Conservation (phyloP, 164 flowering plant genomes). For the Chloranthus sessilifolius region DNA sequence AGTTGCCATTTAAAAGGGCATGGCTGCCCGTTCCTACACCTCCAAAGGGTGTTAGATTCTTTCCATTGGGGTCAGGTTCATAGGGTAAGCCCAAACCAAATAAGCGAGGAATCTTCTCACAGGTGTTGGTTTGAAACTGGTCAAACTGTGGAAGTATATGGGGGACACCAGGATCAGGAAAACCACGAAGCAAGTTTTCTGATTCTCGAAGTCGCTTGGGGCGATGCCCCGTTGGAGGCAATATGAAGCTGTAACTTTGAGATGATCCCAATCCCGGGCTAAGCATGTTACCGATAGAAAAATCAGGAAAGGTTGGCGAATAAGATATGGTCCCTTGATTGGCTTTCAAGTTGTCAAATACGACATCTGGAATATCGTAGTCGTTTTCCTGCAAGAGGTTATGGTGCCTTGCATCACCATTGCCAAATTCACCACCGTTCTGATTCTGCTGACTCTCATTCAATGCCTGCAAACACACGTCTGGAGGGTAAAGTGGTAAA, state of each 20-base stretch:
- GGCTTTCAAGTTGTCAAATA: constrained; percentile 44
- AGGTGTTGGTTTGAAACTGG: constrained; percentile 38
- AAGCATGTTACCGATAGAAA: constrained; percentile 37
- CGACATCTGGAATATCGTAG: constrained; percentile 52
- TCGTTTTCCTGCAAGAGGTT: constrained; percentile 34
- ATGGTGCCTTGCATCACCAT: constrained; percentile 28
- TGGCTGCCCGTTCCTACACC: constrained; percentile 50
- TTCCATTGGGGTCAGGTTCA: constrained; percentile 24
- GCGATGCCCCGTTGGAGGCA: constrained; percentile 29
- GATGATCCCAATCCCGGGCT: constrained; percentile 38
- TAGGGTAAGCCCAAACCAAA: constrained; percentile 24
- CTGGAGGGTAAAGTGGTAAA: constrained; percentile 85
- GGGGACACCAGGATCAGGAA: constrained; percentile 17
- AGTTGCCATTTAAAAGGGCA: constrained; percentile 73
- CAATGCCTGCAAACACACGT: constrained; percentile 40
- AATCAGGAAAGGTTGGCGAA: constrained; percentile 38
- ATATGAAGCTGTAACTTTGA: constrained; percentile 27
- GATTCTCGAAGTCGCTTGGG: constrained; percentile 56
- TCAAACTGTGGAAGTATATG: constrained; percentile 29
- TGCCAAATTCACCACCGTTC: constrained; percentile 20
- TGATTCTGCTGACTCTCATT: constrained; percentile 43
- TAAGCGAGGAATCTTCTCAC: constrained; percentile 37
- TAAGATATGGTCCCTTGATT: constrained; percentile 33
- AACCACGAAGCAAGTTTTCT: constrained; percentile 28
- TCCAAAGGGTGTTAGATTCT: constrained; percentile 17